Conservation (phyloP, 192 early-diverging fungal genomes). For the Backusella sp. region DNA sequence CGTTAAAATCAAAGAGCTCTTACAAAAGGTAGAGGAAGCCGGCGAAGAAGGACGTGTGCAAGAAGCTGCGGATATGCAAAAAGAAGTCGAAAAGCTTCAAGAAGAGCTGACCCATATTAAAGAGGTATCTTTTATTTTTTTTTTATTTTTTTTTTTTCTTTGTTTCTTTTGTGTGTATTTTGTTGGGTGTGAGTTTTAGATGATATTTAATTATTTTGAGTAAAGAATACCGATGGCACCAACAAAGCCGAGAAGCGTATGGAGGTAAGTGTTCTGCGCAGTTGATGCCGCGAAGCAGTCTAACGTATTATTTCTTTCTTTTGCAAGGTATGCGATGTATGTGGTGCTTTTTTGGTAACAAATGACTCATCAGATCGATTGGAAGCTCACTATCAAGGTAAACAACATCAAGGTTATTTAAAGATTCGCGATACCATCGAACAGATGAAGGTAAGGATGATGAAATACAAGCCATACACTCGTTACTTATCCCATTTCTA, state of each 20-base stretch:
- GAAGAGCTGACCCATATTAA: constrained; percentile 56
- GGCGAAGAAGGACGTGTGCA: constrained; percentile 75
- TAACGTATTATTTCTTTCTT: not conserved
- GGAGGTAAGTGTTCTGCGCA: constrained; percentile 40
- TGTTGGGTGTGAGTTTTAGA: not conserved
- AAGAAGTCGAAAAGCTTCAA: constrained; percentile 68
- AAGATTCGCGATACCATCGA: constrained; percentile 74
- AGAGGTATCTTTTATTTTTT: constrained; percentile 40
- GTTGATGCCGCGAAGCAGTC: not conserved
- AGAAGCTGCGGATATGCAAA: constrained; percentile 63
- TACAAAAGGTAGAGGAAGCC: constrained; percentile 63
- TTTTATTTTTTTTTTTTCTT: not conserved
- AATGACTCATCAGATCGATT: constrained; percentile 80
- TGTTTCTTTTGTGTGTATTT: not conserved
- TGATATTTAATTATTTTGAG: constrained; percentile 1
- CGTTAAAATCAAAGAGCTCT: constrained; percentile 70
- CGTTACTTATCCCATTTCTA: not conserved
- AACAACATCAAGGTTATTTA: constrained; percentile 82
- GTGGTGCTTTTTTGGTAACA: constrained; percentile 80
- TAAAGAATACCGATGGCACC: constrained; percentile 17
- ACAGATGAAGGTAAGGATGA: constrained; percentile 49
- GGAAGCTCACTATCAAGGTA: constrained; percentile 80
- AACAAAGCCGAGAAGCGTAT: constrained; percentile 66
- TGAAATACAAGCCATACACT: not conserved
- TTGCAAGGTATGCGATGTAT: constrained; percentile 69